Conservation (phyloP, 2,329 filamentous ascomycete genomes). For the Metarhizium robertsii region DNA sequence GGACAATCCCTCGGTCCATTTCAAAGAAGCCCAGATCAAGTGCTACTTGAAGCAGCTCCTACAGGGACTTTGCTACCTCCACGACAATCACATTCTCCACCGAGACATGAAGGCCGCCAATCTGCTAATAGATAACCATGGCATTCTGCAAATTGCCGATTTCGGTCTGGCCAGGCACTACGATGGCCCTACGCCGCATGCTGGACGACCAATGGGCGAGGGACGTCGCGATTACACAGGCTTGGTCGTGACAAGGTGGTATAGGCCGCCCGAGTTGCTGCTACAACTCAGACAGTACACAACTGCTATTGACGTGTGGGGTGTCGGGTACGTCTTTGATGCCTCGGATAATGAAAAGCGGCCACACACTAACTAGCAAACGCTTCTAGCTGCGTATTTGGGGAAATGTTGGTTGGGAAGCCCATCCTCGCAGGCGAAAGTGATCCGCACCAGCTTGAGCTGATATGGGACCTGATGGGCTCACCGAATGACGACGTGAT, state of each 20-base stretch:
- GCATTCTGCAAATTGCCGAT: conserved; percentile 91
- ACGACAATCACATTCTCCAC: conserved; percentile 83
- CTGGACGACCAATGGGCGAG: conserved; percentile 73
- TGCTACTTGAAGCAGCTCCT: conserved; percentile 94
- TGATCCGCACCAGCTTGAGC: conserved; percentile 79
- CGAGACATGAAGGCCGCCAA: conserved; percentile 99
- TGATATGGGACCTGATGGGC: conserved; percentile 90
- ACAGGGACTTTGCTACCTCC: conserved; percentile 81
- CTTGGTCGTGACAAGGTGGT: conserved; percentile 96
- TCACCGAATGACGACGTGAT: conserved; percentile 83
- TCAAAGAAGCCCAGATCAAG: conserved; percentile 88
- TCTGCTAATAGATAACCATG: conserved; percentile 87
- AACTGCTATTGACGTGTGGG: conserved; percentile 97
- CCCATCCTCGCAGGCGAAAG: conserved; percentile 87
- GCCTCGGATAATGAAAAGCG: not conserved
- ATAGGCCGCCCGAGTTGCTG: conserved; percentile 85
- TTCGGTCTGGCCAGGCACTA: conserved; percentile 93
- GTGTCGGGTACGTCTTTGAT: conserved; percentile 62
- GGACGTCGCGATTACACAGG: conserved; percentile 88
- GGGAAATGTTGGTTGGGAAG: conserved; percentile 91
- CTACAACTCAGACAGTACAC: conserved; percentile 85
- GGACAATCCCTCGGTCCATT: conserved; percentile 84
- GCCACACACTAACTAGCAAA: conserved; percentile 10
- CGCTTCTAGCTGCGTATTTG: conserved; percentile 77
- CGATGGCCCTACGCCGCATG: conserved; percentile 69